A percentile compares a stretch with the other conserved stretches of the same genome.
Conservation (phyloP, 2,329 filamentous ascomycete species). For the Colletotrichum brevisporum region DNA sequence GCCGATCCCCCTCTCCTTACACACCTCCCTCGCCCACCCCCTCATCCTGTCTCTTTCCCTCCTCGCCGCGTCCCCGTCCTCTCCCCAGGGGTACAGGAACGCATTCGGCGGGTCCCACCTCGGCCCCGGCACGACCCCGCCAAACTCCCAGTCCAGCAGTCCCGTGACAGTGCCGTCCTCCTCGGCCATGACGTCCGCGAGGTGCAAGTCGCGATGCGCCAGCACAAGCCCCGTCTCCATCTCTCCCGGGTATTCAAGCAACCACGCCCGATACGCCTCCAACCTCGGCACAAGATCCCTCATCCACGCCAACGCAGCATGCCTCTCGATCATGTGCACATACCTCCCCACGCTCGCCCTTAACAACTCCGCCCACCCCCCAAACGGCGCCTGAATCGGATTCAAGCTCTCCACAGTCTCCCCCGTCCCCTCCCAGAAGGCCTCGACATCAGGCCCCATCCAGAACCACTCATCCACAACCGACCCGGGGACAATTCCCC, state of each 20-base stretch:
- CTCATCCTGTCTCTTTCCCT: slow-evolving; percentile 10
- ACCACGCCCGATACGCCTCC: slow-evolving; percentile 46
- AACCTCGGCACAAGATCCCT: slow-evolving; percentile 48
- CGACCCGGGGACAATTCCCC: slow-evolving; percentile 43
- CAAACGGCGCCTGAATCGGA: slow-evolving; percentile 41
- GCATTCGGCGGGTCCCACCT: slow-evolving; percentile 29
- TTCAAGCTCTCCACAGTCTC: slow-evolving; percentile 47
- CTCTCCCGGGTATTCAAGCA: slow-evolving; percentile 43
- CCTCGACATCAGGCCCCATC: slow-evolving; percentile 48
- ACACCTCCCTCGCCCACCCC: slow-evolving; percentile 1
- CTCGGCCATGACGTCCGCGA: slow-evolving; percentile 57
- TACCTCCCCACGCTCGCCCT: slow-evolving; percentile 50
- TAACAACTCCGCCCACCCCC: slow-evolving; percentile 52
- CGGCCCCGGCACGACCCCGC: slow-evolving; percentile 21
- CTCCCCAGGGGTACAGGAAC: slow-evolving; percentile 26
- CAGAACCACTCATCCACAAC: slow-evolving; percentile 55
- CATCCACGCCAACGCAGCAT: slow-evolving; percentile 46
- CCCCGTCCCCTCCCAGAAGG: slow-evolving; percentile 44
- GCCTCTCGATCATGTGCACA: slow-evolving; percentile 39
- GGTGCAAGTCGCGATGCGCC: slow-evolving; percentile 54
- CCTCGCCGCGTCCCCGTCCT: neutral
- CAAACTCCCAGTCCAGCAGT: slow-evolving; percentile 59
- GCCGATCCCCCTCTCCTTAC: neutral
- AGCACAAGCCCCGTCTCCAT: slow-evolving; percentile 47
- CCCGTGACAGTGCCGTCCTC: slow-evolving; percentile 52